Percentiles rank a stretch among this genome's conserved stretches.
Conservation (phyloP, 345 rosid species). For the Ceriops decandra region DNA sequence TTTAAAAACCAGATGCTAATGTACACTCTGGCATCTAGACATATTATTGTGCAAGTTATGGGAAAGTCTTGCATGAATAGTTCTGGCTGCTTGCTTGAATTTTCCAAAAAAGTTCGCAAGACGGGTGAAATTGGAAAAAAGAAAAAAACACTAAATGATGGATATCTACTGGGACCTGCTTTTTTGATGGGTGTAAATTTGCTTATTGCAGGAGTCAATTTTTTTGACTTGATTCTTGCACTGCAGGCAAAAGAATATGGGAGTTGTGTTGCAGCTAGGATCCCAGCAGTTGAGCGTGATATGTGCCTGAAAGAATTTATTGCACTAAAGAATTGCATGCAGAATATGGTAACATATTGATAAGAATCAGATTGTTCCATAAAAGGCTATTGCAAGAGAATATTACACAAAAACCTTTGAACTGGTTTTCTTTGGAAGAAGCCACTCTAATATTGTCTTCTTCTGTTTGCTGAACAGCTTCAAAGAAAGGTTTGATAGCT, state of each 20-base stretch:
- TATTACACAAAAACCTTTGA: not conserved
- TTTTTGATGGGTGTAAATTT: conserved; percentile 5
- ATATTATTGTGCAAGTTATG: not conserved
- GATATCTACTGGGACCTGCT: not conserved
- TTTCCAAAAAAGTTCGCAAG: not conserved
- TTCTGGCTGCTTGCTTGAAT: not conserved
- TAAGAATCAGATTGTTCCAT: conserved; percentile 1
- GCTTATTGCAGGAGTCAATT: conserved; percentile 3
- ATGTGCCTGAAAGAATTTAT: conserved; percentile 94
- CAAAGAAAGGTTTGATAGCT: conserved; percentile 43
- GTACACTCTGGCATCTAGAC: not conserved
- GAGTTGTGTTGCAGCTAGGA: conserved; percentile 78
- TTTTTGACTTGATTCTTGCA: conserved; percentile 12
- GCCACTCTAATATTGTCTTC: conserved; percentile 17
- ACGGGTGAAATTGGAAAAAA: not conserved
- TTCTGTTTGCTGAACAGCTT: conserved; percentile 40
- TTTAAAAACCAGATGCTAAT: not conserved
- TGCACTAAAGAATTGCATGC: conserved; percentile 79
- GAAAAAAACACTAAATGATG: no score
- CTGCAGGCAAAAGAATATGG: conserved; percentile 88
- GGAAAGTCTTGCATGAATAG: not conserved
- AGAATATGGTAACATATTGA: conserved; percentile 57
- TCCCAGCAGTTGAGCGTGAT: conserved; percentile 75
- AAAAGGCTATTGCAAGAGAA: not conserved
- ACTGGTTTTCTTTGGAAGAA: not conserved